These are phyloP conservation scores for Anthoceros angustus DNA, from an alignment of 225 moss, liverwort and hornwort species.

Conservation along the genomic window DNA sequence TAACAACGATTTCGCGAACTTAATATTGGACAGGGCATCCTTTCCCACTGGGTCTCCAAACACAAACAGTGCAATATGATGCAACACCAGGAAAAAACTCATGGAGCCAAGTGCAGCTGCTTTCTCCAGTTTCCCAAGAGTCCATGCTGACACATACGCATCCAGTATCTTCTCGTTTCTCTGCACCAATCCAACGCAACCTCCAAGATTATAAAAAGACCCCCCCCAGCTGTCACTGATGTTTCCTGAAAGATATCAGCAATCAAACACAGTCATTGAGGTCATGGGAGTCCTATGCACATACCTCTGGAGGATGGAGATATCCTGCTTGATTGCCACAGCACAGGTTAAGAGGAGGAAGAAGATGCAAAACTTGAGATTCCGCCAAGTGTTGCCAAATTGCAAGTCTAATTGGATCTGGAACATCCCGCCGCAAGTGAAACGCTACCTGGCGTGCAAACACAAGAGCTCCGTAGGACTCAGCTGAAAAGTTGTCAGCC, in stretches of 20 bases:
- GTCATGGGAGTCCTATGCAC: not conserved
- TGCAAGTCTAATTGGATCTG: conserved; percentile 47
- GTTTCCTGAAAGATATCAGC: not conserved
- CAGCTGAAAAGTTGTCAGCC: conserved; percentile 66
- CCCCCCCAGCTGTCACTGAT: not conserved
- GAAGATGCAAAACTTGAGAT: conserved; percentile 53
- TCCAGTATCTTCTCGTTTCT: conserved; percentile 49
- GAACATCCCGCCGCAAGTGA: conserved; percentile 48
- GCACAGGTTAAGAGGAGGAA: conserved; percentile 58
- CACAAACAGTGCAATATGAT: conserved; percentile 58
- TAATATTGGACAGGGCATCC: conserved; percentile 23
- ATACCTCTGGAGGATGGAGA: conserved; percentile 59
- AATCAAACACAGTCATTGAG: not conserved
- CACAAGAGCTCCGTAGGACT: conserved; percentile 62
- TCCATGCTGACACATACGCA: conserved; percentile 51
- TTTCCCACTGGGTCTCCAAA: conserved; percentile 25
- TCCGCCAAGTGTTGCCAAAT: conserved; percentile 60
- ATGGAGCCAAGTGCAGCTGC: conserved; percentile 39
- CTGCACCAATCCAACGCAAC: conserved; percentile 27
- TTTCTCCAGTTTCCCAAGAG: conserved; percentile 49
- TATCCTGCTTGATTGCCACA: conserved; percentile 46
- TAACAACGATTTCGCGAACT: conserved; percentile 39
- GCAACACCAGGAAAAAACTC: conserved; percentile 42
- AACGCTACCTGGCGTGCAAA: conserved; percentile 81
- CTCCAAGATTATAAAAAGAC: not conserved